Evolutionary conservation across 2,329 filamentous ascomycete species (phyloP).

Genomic region (Juglanconis sp.): DNA sequence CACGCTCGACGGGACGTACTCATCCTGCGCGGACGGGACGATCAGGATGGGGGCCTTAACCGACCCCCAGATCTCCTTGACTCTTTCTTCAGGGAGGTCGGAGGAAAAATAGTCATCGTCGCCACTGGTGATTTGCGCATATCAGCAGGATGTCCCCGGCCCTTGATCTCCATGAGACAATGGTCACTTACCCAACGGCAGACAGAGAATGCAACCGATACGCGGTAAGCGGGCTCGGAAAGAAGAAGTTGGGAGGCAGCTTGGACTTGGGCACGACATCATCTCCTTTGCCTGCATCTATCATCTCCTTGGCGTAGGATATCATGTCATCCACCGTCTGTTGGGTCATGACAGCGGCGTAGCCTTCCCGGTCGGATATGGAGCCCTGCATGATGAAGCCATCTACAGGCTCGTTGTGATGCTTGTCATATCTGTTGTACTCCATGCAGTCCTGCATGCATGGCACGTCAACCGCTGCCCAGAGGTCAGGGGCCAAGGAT

Average conservation of each 20-base stretch:
- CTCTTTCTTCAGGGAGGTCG: constrained; percentile 58
- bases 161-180: neutral
- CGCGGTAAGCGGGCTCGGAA: constrained; percentile 45
- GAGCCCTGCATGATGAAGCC: constrained; percentile 79
- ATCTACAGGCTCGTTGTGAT: constrained; percentile 55
- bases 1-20: constrained; percentile 57
- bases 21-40: constrained; percentile 63
- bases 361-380: constrained; percentile 71
- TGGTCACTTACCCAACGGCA: constrained; percentile 44
- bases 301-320: constrained; percentile 50
- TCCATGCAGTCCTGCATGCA: constrained; percentile 49
- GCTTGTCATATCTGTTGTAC: constrained; percentile 44
- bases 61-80: constrained; percentile 63
- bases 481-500: neutral
- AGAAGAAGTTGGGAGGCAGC: constrained; percentile 39
- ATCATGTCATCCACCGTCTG: constrained; percentile 43
- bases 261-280: constrained; percentile 52
- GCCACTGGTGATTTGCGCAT: constrained; percentile 41
- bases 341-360: constrained; percentile 43
- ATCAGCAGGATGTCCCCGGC: neutral
- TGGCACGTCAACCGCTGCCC: neutral
- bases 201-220: constrained; percentile 50
- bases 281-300: constrained; percentile 49
- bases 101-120: constrained; percentile 89
- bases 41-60: constrained; percentile 61